phyloP scores from a whole-genome alignment of 768 basidiomycete genomes.

The Rhodotorula sphaerocarpa region DNA sequence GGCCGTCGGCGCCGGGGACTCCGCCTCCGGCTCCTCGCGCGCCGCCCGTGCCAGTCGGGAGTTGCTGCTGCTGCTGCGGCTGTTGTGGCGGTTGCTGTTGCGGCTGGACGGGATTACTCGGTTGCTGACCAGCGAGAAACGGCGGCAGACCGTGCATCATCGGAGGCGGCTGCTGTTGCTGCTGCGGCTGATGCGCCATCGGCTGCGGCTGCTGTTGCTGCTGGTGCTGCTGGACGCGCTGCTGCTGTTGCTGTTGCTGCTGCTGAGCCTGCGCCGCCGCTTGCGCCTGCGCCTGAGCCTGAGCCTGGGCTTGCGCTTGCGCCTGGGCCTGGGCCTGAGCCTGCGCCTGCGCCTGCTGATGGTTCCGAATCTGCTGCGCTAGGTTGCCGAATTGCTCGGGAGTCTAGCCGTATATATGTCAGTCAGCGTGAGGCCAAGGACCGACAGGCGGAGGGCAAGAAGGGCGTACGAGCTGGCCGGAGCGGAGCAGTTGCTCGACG shows the following conservation, averaged over 20 bases:
- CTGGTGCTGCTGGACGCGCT: background rate
- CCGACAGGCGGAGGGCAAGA: background rate
- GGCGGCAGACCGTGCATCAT: background rate
- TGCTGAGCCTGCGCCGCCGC: background rate
- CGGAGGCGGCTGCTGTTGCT: slow-evolving; percentile 5
- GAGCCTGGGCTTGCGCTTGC: background rate
- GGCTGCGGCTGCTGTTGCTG: too few relatives aligned
- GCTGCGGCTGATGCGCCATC: slow-evolving; percentile 10
- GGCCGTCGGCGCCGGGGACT: background rate
- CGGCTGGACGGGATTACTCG: too few relatives aligned
- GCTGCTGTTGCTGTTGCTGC: slow-evolving; percentile 13
- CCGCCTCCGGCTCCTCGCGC: background rate
- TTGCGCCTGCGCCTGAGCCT: background rate
- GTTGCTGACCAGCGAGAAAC: background rate
- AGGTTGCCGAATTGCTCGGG: slow-evolving; percentile 14
- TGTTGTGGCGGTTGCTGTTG: background rate
- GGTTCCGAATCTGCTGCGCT: slow-evolving; percentile 10
- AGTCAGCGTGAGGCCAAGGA: background rate
- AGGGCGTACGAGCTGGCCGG: slow-evolving; percentile 11
- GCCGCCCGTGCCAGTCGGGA: too few relatives aligned
- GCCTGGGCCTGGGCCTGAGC: background rate
- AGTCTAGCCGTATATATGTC: background rate
- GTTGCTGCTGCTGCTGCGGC: background rate
- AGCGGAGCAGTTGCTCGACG: slow-evolving; percentile 22
- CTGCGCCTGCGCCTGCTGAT: slow-evolving; percentile 18